Base-by-base conservation (phyloP, 306 rosid genomes). In the Pterocarpus macrocarpus region DNA sequence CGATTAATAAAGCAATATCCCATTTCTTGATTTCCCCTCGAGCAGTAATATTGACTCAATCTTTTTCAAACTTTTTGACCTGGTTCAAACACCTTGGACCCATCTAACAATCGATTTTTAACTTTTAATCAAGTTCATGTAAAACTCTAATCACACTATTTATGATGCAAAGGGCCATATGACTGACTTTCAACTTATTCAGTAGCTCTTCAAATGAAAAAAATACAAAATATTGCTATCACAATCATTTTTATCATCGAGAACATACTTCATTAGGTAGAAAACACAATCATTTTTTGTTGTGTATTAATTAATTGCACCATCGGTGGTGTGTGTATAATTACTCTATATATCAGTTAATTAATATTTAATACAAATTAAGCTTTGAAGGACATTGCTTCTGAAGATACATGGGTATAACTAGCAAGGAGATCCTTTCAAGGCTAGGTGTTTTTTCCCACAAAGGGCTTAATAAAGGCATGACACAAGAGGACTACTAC, bases 1-100 rank as follows among this genome's bases (percentile, higher is more conserved):
- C 7, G 32, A 72, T 14, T 70, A 43, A 53, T 70, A 62, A 65
- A 71, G 43, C 17, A 64, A 77, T 15, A 38, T n/a, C 30, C 53
- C 47, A 70, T 52, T 70, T 43, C 64, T 57, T 66, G 14, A 75
- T 59, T 69, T 47, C 55, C 75, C 63, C 41, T 53, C 16, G 41
- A 47, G 68, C 52, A 64, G 69, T 56, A 52, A 55, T 44, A 1
- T 83, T 16, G 32, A 62, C 34, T 68, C 55, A 30, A 72, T 72
- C 56, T 32, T 78, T 78, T 64, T 36, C 57, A 52, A 79, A 74
- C 69, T 57, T 84, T 77, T 84, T 84, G 81, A 84, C 84, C 81
- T 79, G 35, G 32, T 59, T 79, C 68, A 74, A 68, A 75, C 75
- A 80, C 41, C 34, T 52, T 75, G 74, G 79, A 69, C 81, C 79